Base-by-base conservation (phyloP, 1,139 yeast species). In the Kurtzmaniella quercitrusa region DNA sequence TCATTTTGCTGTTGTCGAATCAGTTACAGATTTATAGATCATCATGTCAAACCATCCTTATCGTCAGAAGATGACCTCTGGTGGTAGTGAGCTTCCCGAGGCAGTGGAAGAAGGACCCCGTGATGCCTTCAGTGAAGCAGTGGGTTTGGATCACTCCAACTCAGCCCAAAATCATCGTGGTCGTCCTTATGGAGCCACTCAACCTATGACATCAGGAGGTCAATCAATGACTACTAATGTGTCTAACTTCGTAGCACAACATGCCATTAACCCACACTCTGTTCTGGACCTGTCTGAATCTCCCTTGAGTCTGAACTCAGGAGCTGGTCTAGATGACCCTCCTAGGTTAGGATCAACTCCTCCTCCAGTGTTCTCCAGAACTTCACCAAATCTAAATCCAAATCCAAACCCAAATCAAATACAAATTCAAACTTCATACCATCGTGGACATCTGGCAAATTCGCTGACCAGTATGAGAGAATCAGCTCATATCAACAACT, bases 31-130 rank as follows among this genome's bases (percentile, higher is more conserved):
- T 39, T 11, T 4, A n/a, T n/a, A n/a, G n/a, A n/a, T n/a, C n/a
- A 39, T 34, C 37, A 52, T 51, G 55, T 49, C 54, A 33, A 39
- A 46, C 29, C 71, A 67, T 46, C 71, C 73, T 5, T 66, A 66
- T 50, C 66, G 71, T 44, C 70, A 64, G 47, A 63, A 59, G 50
- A 57, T 53, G 15, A 50, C 52, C n/a, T 19, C 46, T 19, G 41
- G 41, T 16, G 56, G 60, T 12, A 65, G 66, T n/a, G 62, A 63
- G 44, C 67, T 68, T 2, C 49, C 58, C 8, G 55, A 52, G 40
- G 53, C 48, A 18, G 42, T 44, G 14, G 14, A 40, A 4, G 40
- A 43, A n/a, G 31, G 23, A 17, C 27, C 38, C 3, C 38, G 25
- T 12, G 38, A 36, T 21, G 38, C 38, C 16, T 36, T 36, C 25